Percentiles rank a stretch among this genome's conserved stretches.
These are phyloP conservation scores for Hibiscus tridactylites DNA, from an alignment of 345 rosid species.

Conservation along the genomic window DNA sequence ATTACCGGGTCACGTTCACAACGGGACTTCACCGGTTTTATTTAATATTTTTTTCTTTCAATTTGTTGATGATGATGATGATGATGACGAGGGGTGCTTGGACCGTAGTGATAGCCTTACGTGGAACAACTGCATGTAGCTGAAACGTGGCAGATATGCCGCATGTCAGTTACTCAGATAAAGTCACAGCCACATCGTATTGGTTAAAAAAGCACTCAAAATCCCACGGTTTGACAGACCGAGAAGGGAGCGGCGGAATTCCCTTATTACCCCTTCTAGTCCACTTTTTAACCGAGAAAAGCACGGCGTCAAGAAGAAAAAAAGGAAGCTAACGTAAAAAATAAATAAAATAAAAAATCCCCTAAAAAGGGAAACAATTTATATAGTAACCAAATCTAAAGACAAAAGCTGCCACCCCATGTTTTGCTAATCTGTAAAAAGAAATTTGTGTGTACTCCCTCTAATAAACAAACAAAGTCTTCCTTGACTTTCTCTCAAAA, in stretches of 20 bases:
- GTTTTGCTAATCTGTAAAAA: background rate
- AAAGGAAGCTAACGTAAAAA: background rate
- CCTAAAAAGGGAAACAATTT: background rate
- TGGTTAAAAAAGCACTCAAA: background rate
- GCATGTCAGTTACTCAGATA: constrained; percentile 9
- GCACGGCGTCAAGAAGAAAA: background rate
- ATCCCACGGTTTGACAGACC: constrained; percentile 3
- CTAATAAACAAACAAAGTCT: constrained; percentile 7
- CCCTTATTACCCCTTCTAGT: constrained; percentile 5
- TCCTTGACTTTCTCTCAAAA: constrained; percentile 33
- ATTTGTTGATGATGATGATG: background rate
- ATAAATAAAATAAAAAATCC: background rate
- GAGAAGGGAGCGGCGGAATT: background rate
- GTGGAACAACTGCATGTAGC: constrained; percentile 7
- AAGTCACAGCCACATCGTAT: constrained; percentile 2
- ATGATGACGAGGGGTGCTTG: background rate
- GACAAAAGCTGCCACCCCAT: constrained; percentile 15
- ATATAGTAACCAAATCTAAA: constrained; percentile 5
- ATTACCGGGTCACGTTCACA: constrained; percentile 7
- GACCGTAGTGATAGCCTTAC: constrained; percentile 13
- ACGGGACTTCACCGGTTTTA: background rate
- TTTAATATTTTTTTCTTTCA: background rate
- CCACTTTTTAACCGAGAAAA: background rate
- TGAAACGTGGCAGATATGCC: constrained; percentile 20
- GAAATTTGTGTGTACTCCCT: background rate